phyloP scores from a whole-genome alignment of 2,329 filamentous ascomycete genomes.

The Metarhizium anisopliae region DNA sequence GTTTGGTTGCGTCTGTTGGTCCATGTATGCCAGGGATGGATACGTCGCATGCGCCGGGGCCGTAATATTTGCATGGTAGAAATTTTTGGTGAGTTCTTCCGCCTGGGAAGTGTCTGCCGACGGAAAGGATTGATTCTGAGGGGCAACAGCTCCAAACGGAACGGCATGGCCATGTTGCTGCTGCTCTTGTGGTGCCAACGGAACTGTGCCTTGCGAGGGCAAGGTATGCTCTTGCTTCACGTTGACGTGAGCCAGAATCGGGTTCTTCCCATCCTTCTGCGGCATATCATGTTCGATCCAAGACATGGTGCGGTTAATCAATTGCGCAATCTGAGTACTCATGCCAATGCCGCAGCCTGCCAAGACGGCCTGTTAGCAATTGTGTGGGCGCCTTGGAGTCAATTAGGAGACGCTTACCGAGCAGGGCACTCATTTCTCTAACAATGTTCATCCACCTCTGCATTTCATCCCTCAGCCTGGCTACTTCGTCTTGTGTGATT shows the following conservation, averaged over 20 bases:
- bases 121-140: conserved; percentile 17
- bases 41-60: conserved; percentile 21
- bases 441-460: conserved; percentile 59
- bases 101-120: conserved; percentile 9
- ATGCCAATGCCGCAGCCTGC: conserved; percentile 36
- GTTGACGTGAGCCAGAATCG: conserved; percentile 10
- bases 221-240: conserved; percentile 32
- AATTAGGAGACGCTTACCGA: conserved; percentile 38
- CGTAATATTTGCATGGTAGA: conserved; percentile 16
- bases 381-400: conserved; percentile 5
- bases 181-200: conserved; percentile 23
- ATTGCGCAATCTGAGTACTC: conserved; percentile 33
- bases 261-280: conserved; percentile 18
- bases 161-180: conserved; percentile 5
- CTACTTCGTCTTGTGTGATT: conserved; percentile 49
- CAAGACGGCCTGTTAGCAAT: not conserved
- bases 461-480: conserved; percentile 58
- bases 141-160: not conserved
- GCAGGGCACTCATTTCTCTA: conserved; percentile 53
- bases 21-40: conserved; percentile 20
- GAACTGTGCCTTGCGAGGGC: conserved; percentile 13
- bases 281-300: conserved; percentile 44
- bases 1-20: conserved; percentile 9
- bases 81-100: conserved; percentile 18
- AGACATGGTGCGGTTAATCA: conserved; percentile 41